Evolutionary conservation across 2,329 filamentous ascomycete species (phyloP), one percentile per base, ranked within the genome.

Genomic region (Hymenoscyphus infarciens): DNA sequence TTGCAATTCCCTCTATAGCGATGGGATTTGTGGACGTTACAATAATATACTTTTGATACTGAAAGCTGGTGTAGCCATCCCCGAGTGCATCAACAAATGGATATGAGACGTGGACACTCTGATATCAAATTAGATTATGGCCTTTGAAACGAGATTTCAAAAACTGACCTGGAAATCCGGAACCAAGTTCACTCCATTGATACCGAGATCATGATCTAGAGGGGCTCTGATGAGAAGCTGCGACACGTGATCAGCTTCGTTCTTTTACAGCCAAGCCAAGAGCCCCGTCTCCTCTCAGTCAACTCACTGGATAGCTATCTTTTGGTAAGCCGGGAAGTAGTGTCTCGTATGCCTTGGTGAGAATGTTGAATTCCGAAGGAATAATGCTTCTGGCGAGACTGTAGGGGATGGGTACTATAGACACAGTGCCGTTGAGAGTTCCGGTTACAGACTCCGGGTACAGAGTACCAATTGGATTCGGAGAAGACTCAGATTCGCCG

Each of bases 1-100:
- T 42, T 33, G 16, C 38, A 13, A n/a, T 53, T 16, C 54, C 60
- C 19, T 10, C 27, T n/a, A 61, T 42, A n/a, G 27, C 55, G 6
- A 57, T 33, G 3, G 8, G 27, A 39, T 49, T 56, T 6, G 54
- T 38, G 39, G 25, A 33, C 6, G 54, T 75, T 1, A 76, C 78
- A 65, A 85, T 79, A 62, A 84, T 72, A 60, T 82, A 76, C 2
- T 77, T 76, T 0, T 76, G 76, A 77, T 80, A 84, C 45, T 79
- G 79, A 74, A 84, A 86, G 2, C 78, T 79, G 1, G 80, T 80
- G 64, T 77, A 73, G 38, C 79, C 79, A 70, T 84, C 81, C 57
- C 76, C 75, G 2, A 83, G 73, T 5, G 82, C 69, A 68, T 84
- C 82, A 42, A 85, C 63, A 69, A 85, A 86, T 0, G 83, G 83